Percentiles rank a stretch among this genome's conserved stretches.
phyloP scores from a whole-genome alignment of 768 basidiomycete genomes.

The Psilocybe sp. region DNA sequence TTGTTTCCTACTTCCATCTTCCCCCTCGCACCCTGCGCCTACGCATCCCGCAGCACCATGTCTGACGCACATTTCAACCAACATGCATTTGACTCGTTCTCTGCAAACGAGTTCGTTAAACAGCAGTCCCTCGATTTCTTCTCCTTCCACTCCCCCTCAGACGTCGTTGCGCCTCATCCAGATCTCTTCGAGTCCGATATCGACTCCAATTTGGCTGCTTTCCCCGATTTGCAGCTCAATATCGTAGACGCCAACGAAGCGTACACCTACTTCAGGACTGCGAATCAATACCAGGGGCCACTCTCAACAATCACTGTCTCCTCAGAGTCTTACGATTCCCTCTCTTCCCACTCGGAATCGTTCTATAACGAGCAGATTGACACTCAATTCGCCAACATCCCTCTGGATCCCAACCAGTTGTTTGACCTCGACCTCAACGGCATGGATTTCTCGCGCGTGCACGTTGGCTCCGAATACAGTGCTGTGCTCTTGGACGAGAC shows the following conservation, averaged over 20 bases:
- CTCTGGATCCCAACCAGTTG: slow-evolving; percentile 38
- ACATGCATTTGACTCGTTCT: slow-evolving; percentile 31
- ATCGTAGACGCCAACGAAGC: slow-evolving; percentile 64
- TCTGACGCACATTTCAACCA: slow-evolving; percentile 30
- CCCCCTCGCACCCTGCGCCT: slow-evolving; percentile 19
- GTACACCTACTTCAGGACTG: slow-evolving; percentile 61
- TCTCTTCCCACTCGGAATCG: slow-evolving; percentile 67
- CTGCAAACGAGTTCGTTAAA: slow-evolving; percentile 30
- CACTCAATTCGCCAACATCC: slow-evolving; percentile 33
- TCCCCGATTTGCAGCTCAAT: slow-evolving; percentile 64
- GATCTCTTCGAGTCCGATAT: slow-evolving; percentile 85
- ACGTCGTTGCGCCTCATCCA: slow-evolving; percentile 74
- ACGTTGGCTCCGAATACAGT: slow-evolving; percentile 59
- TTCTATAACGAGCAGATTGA: slow-evolving; percentile 62
- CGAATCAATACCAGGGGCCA: slow-evolving; percentile 57
- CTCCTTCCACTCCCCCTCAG: slow-evolving; percentile 65
- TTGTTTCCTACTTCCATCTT: slow-evolving; percentile 30
- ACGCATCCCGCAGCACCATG: slow-evolving; percentile 29
- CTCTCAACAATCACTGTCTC: slow-evolving; percentile 79
- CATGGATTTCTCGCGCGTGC: slow-evolving; percentile 68
- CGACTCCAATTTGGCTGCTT: slow-evolving; percentile 65
- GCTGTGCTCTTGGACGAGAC: slow-evolving; percentile 37
- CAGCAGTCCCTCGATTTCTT: slow-evolving; percentile 58
- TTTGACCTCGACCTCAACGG: slow-evolving; percentile 64
- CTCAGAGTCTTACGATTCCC: slow-evolving; percentile 72